Percentiles rank a stretch among this genome's conserved stretches.
These are phyloP conservation scores for Cryptococcus sp. DNA, from an alignment of 1,284 basidiomycete species.

Conservation along the genomic window DNA sequence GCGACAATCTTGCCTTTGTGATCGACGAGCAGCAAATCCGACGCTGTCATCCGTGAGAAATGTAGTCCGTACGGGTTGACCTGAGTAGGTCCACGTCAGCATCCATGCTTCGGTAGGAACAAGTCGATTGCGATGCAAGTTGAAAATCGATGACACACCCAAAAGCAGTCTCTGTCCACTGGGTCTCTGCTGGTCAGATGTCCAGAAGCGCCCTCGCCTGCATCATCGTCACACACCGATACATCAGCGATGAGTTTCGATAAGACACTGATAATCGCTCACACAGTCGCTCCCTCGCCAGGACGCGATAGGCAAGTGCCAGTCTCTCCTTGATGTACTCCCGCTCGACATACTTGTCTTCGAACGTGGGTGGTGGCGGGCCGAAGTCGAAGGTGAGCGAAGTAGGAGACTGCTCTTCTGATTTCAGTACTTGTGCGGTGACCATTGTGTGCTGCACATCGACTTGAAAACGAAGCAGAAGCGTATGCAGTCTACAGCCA, in stretches of 20 bases:
- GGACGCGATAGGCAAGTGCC: constrained; percentile 25
- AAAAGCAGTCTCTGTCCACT: constrained; percentile 60
- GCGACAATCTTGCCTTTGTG: constrained; percentile 57
- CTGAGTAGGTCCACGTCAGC: constrained; percentile 1
- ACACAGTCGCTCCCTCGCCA: constrained; percentile 24
- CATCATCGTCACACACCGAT: not conserved
- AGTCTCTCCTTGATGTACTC: constrained; percentile 27
- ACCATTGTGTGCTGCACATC: no score
- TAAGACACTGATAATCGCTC: not conserved
- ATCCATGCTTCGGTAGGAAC: constrained; percentile 8
- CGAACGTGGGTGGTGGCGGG: constrained; percentile 21
- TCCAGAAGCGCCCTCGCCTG: constrained; percentile 60
- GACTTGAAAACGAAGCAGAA: no score
- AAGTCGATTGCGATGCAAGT: not conserved
- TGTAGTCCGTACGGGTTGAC: constrained; percentile 32
- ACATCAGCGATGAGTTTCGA: not conserved
- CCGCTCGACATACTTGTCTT: constrained; percentile 23
- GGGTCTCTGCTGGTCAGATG: constrained; percentile 66
- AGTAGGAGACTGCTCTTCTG: constrained; percentile 1
- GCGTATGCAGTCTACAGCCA: no score
- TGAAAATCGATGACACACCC: constrained; percentile 54
- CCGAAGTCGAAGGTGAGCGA: constrained; percentile 26
- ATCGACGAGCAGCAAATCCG: constrained; percentile 57
- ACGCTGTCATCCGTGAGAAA: constrained; percentile 58
- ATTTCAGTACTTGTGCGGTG: no score